Base-by-base conservation (phyloP, 2,329 filamentous ascomycete genomes). In the Aspergillus tamarii region DNA sequence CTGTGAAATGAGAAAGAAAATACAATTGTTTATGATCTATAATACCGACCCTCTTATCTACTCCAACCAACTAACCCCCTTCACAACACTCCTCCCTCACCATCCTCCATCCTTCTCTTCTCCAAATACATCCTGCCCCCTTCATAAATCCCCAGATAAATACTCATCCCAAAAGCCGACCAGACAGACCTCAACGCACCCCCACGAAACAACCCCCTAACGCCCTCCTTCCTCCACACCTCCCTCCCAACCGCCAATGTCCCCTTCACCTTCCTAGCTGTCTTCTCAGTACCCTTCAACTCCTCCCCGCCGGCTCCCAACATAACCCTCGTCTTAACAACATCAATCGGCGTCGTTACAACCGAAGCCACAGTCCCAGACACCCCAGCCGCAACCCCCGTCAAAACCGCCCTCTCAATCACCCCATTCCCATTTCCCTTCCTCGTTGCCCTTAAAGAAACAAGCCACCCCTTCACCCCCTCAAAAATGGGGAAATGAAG, bases 261-360 rank as follows among this genome's bases (percentile, higher is more conserved):
- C 57, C 41, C 56, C 52, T 57, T 63, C 32, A 62, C 21, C 56
- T 64, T 45, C 54, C 46, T 26, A n/a, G 7, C 2, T 26, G 28
- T 12, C 14, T 36, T 16, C 34, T 36, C 34, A 14, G 34, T 16
- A 7, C 34, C 34, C 34, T 36, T 36, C 34, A 36, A 6, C 50
- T 54, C 21, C 52, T 41, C 30, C 45, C 48, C 68, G 74, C 26
- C 23, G 26, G 88, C 88, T 34, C 85, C 84, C 30, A 97, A 82
- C 93, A 96, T 97, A 78, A 96, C 91, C 57, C 92, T 82, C 67
- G 93, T 96, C 82, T 97, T 96, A 28, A 97, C 86, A 11, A 96
- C 92, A 77, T 97, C 94, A 61, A 93, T 88, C 0, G 94, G 94
- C 57, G 93, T 96, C 1, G 93, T 97, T n/a, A 95, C 76, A 11